These are phyloP conservation scores for Tylopilus intermedius DNA, from an alignment of 768 basidiomycete genomes.

Conservation along the genomic window DNA sequence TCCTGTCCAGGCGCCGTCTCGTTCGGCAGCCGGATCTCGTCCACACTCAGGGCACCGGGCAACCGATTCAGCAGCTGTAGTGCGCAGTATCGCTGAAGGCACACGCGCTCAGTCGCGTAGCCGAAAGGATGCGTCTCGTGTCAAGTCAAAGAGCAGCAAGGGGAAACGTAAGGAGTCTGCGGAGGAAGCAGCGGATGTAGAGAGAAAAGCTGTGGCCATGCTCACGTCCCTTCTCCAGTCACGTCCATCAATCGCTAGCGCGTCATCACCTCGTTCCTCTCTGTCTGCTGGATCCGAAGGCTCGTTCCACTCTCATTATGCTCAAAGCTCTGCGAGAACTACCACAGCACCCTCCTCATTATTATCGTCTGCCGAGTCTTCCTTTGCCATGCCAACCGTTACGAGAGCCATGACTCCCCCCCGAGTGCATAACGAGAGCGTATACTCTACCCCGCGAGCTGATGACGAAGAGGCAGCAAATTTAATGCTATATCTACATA, in stretches of 20 bases:
- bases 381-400: slow-evolving; percentile 26
- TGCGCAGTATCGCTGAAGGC: slow-evolving; percentile 43
- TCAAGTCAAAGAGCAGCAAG: slow-evolving; percentile 41
- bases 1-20: slow-evolving; percentile 49
- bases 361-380: slow-evolving; percentile 37
- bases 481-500: slow-evolving; percentile 78
- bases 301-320: slow-evolving; percentile 59
- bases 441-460: slow-evolving; percentile 48
- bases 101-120: slow-evolving; percentile 43
- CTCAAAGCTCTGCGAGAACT: slow-evolving; percentile 62
- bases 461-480: slow-evolving; percentile 80
- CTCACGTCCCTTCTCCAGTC: slow-evolving; percentile 68
- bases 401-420: slow-evolving; percentile 35
- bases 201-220: slow-evolving; percentile 81
- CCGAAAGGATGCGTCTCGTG: slow-evolving; percentile 34
- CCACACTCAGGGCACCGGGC: slow-evolving; percentile 19
- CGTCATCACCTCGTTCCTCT: slow-evolving; percentile 67
- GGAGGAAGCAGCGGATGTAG: slow-evolving; percentile 44
- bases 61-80: slow-evolving; percentile 9
- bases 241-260: slow-evolving; percentile 56
- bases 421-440: slow-evolving; percentile 27
- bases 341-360: slow-evolving; percentile 38
- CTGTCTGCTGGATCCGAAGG: slow-evolving; percentile 66
- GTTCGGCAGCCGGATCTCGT: slow-evolving; percentile 32
- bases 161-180: slow-evolving; percentile 44